A percentile compares a stretch with the other conserved stretches of the same genome.
These are phyloP conservation scores for Cordyceps pruinosa DNA, from an alignment of 2,329 filamentous ascomycete species.

Conservation along the genomic window DNA sequence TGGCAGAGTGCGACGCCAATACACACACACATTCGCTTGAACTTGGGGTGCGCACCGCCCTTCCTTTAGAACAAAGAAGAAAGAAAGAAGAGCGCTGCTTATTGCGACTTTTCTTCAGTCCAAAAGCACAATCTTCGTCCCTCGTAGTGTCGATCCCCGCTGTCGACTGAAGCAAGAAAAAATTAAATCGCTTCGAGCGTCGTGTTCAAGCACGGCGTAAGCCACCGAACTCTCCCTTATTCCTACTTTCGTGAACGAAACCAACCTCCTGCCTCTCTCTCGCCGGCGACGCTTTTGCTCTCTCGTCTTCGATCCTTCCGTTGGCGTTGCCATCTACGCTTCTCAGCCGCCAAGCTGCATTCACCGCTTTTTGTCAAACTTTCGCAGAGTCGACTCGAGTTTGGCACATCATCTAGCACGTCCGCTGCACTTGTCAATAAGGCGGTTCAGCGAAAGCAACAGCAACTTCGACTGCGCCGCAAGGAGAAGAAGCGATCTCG, in stretches of 20 bases:
- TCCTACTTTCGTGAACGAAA: conserved; percentile 5
- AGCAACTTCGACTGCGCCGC: conserved; percentile 26
- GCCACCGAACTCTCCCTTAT: neutral
- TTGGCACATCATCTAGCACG: conserved; percentile 19
- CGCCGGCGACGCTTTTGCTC: neutral
- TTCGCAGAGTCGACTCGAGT: conserved; percentile 37
- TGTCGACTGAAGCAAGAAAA: conserved; percentile 6
- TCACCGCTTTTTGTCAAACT: conserved; percentile 62
- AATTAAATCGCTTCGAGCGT: neutral
- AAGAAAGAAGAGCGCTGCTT: neutral
- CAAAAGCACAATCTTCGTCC: neutral
- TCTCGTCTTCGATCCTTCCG: neutral
- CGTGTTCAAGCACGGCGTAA: conserved; percentile 1
- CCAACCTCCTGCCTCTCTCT: neutral
- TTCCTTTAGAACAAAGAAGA: neutral
- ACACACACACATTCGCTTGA: conserved; percentile 15
- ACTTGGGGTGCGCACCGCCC: conserved; percentile 1
- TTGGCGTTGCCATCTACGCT: neutral
- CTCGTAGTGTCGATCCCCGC: conserved; percentile 1
- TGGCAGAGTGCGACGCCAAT: conserved; percentile 22
- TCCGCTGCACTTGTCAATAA: conserved; percentile 14
- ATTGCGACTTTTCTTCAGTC: neutral
- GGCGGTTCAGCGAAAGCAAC: conserved; percentile 26
- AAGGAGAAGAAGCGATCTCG: conserved; percentile 29
- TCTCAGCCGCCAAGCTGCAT: conserved; percentile 57